Conservation (phyloP, 306 rosid genomes). For the Canavalia ensiformis region DNA sequence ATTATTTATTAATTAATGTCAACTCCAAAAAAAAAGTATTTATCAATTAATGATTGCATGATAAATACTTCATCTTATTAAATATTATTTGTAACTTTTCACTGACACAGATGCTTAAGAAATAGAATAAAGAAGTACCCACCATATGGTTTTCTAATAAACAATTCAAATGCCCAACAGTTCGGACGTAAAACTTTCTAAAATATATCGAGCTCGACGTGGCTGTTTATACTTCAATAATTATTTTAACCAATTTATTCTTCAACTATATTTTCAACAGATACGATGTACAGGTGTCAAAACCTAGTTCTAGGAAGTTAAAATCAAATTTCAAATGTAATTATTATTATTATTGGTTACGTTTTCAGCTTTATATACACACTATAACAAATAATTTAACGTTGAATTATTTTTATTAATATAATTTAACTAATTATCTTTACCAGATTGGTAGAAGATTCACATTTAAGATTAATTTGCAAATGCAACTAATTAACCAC, state of each 20-base stretch:
- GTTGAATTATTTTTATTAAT: too few relatives aligned
- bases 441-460: too few relatives aligned
- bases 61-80: background rate
- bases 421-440: too few relatives aligned
- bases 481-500: too few relatives aligned
- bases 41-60: background rate
- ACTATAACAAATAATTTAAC: too few relatives aligned
- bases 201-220: constrained; percentile 25
- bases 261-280: background rate
- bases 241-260: constrained; percentile 6
- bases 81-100: background rate
- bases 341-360: background rate
- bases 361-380: too few relatives aligned
- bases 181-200: background rate
- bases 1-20: background rate
- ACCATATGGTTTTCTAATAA: constrained; percentile 7
- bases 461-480: too few relatives aligned
- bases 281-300: background rate
- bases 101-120: background rate
- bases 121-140: background rate
- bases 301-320: too few relatives aligned
- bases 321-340: background rate
- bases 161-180: background rate
- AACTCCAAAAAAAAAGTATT: background rate
- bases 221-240: background rate